A percentile compares a stretch with the other conserved stretches of the same genome.
Conservation (phyloP, 768 basidiomycete genomes). For the Floccularia luteovirens region DNA sequence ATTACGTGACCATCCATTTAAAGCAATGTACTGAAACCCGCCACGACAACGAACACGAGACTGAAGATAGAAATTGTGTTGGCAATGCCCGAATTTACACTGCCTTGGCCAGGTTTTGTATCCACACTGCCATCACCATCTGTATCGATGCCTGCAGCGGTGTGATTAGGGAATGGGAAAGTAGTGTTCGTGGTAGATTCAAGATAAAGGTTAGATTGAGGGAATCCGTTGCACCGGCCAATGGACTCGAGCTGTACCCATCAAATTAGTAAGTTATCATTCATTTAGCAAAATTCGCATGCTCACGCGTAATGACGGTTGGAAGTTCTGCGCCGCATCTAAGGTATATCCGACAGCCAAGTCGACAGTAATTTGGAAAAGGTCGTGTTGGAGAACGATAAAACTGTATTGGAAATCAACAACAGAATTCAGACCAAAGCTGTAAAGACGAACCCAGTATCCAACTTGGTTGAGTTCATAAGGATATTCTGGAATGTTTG, state of each 20-base stretch:
- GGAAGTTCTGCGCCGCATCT: slow-evolving; percentile 60
- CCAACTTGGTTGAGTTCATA: slow-evolving; percentile 48
- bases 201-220: slow-evolving; percentile 64
- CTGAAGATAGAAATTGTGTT: background rate
- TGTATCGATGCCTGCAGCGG: slow-evolving; percentile 25
- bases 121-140: slow-evolving; percentile 31
- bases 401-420: slow-evolving; percentile 39
- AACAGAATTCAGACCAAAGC: background rate
- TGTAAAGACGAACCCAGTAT: slow-evolving; percentile 42
- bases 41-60: background rate
- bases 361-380: slow-evolving; percentile 80
- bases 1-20: too few relatives aligned
- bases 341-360: slow-evolving; percentile 86
- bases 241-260: slow-evolving; percentile 57
- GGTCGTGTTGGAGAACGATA: slow-evolving; percentile 85
- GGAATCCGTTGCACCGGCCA: slow-evolving; percentile 65
- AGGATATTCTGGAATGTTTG: slow-evolving; percentile 71
- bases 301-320: slow-evolving; percentile 57
- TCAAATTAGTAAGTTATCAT: slow-evolving; percentile 2
- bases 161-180: slow-evolving; percentile 47
- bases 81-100: too few relatives aligned
- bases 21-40: too few relatives aligned
- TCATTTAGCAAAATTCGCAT: background rate
- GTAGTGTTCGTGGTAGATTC: slow-evolving; percentile 73
- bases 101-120: too few relatives aligned